Evolutionary conservation across 2,329 filamentous ascomycete genomes (phyloP).

Genomic region (Fusarium clavum): DNA sequence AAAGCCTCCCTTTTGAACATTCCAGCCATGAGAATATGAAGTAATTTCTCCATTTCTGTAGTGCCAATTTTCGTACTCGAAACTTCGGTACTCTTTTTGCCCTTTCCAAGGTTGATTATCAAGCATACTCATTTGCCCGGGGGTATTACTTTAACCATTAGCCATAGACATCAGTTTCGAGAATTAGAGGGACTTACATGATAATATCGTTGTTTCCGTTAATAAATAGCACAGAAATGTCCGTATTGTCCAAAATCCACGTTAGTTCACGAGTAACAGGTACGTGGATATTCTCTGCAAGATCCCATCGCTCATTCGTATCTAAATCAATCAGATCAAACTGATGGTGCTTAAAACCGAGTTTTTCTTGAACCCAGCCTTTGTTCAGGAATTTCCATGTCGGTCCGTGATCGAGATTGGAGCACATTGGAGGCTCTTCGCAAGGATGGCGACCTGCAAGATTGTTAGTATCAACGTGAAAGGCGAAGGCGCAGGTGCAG

Average conservation of each 20-base stretch:
- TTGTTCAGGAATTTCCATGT: constrained; percentile 28
- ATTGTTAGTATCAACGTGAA: too few relatives aligned
- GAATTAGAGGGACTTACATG: too few relatives aligned
- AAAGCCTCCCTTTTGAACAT: constrained; percentile 10
- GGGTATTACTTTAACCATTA: constrained; percentile 11
- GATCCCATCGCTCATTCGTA: constrained; percentile 19
- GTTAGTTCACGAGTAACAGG: constrained; percentile 26
- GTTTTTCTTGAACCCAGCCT: constrained; percentile 24
- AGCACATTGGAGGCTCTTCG: constrained; percentile 21
- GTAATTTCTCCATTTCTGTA: constrained; percentile 16
- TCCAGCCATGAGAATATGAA: not conserved
- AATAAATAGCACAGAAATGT: constrained; percentile 16
- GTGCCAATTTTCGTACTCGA: constrained; percentile 7
- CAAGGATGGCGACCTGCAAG: not conserved
- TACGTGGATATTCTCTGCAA: constrained; percentile 10
- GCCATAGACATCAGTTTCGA: too few relatives aligned
- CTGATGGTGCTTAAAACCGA: constrained; percentile 10
- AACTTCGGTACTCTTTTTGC: not conserved
- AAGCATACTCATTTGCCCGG: constrained; percentile 31
- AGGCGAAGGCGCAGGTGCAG: too few relatives aligned
- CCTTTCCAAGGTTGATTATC: constrained; percentile 17
- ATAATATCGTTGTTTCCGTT: constrained; percentile 30
- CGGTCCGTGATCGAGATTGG: constrained; percentile 19
- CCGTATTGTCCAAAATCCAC: constrained; percentile 14
- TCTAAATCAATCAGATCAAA: constrained; percentile 25